phyloP scores from a whole-genome alignment of 1,139 yeast genomes.

The Zhuliangozyma blackwelliae region DNA sequence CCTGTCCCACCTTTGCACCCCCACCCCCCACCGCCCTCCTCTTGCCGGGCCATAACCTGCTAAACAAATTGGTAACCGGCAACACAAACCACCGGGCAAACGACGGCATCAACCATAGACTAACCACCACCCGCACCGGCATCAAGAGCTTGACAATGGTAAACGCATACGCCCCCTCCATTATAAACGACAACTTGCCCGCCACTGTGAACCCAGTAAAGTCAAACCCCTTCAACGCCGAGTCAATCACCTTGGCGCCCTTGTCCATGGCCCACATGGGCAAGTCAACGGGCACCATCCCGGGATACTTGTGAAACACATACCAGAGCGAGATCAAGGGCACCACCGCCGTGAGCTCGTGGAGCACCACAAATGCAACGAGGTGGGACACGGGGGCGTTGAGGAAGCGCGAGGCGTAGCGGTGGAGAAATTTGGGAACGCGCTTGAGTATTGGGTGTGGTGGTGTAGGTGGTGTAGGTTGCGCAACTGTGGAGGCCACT shows the following conservation, averaged over 20 bases:
- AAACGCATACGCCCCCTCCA: conserved; percentile 88
- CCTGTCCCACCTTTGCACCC: conserved; percentile 4
- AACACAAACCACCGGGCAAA: conserved; percentile 57
- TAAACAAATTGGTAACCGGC: conserved; percentile 45
- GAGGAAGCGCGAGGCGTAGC: conserved; percentile 46
- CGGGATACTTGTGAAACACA: conserved; percentile 52
- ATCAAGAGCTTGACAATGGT: conserved; percentile 65
- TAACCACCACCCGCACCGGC: conserved; percentile 57
- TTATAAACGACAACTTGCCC: conserved; percentile 54
- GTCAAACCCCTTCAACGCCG: conserved; percentile 32
- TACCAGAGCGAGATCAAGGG: conserved; percentile 82
- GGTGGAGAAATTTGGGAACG: conserved; percentile 47
- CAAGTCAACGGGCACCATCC: conserved; percentile 44
- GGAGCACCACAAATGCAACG: conserved; percentile 74
- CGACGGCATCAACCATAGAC: conserved; percentile 61
- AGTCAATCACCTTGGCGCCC: conserved; percentile 58
- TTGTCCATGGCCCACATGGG: conserved; percentile 65
- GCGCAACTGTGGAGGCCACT: neutral
- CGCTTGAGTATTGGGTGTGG: conserved; percentile 32
- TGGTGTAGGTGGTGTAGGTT: neutral
- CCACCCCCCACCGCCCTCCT: neutral
- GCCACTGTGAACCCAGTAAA: conserved; percentile 34
- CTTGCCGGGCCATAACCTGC: conserved; percentile 11
- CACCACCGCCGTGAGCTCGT: conserved; percentile 77
- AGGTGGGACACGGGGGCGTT: conserved; percentile 67